Conservation (phyloP, 2,329 filamentous ascomycete genomes). For the Colletotrichum horii region DNA sequence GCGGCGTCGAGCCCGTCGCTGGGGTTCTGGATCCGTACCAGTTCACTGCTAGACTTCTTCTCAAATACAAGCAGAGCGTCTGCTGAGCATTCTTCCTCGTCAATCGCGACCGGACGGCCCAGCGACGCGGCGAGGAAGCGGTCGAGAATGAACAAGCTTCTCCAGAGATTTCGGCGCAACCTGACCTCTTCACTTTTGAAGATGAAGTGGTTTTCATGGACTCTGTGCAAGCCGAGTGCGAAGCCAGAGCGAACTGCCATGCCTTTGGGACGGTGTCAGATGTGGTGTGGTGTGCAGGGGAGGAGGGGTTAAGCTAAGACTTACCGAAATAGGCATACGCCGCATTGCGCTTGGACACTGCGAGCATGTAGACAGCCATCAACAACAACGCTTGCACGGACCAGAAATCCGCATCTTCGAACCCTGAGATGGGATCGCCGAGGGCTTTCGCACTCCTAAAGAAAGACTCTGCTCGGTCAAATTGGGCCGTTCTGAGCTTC, state of each 20-base stretch:
- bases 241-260: constrained; percentile 69
- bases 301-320: constrained; percentile 8
- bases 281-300: not conserved
- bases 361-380: constrained; percentile 69
- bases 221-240: constrained; percentile 65
- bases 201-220: constrained; percentile 58
- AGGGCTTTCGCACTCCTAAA: constrained; percentile 64
- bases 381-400: constrained; percentile 67
- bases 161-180: constrained; percentile 65
- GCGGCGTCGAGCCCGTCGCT: constrained; percentile 54
- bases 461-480: constrained; percentile 65
- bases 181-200: constrained; percentile 52
- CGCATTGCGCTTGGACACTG: constrained; percentile 65
- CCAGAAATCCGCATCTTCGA: constrained; percentile 70
- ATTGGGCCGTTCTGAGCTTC: constrained; percentile 51
- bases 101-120: constrained; percentile 66
- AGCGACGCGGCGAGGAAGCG: constrained; percentile 67
- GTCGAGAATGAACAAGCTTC: constrained; percentile 69
- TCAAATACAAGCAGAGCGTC: constrained; percentile 39
- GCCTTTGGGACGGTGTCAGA: constrained; percentile 40
- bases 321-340: constrained; percentile 67
- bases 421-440: constrained; percentile 47
- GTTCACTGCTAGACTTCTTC: constrained; percentile 12
- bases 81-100: constrained; percentile 65
- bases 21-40: constrained; percentile 9